Evolutionary conservation across 2,329 filamentous ascomycete genomes (phyloP), one percentile per base, ranked within the genome.

Genomic region (Fusarium abutilonis): DNA sequence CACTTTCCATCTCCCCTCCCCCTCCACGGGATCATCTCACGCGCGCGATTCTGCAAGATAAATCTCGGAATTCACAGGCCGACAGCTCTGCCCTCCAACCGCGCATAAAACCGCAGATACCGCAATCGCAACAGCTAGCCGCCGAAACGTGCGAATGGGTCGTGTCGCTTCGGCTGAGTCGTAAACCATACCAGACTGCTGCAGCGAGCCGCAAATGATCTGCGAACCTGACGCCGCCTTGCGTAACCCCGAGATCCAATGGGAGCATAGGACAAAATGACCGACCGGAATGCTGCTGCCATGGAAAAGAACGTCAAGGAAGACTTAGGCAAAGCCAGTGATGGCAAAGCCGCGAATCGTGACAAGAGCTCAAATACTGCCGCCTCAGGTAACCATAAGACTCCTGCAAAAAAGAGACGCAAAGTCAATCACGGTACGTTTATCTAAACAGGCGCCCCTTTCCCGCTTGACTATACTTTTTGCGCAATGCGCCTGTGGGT

Each of bases 371-470:
- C 64, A 26, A 69, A 73, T 52, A 59, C 67, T 49, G 55, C 63
- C 51, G 67, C 62, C 42, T 52, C 52, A 42, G 64, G 57, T 40
- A 68, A 60, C 41, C 68, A 78, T 66, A 83, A 84, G 76, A 90
- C 86, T 75, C 88, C 89, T 54, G 93, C 91, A 44, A 93, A 92
- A 81, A 93, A 93, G 83, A 85, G 91, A 79, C 89, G 91, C 82
- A 94, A 94, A 81, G 91, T 94, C 69, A 93, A 93, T 81, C 91
- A 94, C 80, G 91, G 91, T 93, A 86, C 80, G 88, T 78, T 56
- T 23, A 68, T 23, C 53, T 45, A 43, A 23, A 39, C n/a, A 38
- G 19, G 9, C 28, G n/a, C 4, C 17, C 34, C 49, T 17, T 45
- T 26, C 21, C 38, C 17, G 17, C 29, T 38, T 55, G 39, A 15